These are phyloP conservation scores for Papiliotrema terrestris DNA, from an alignment of 1,284 basidiomycete species.

Conservation along the genomic window DNA sequence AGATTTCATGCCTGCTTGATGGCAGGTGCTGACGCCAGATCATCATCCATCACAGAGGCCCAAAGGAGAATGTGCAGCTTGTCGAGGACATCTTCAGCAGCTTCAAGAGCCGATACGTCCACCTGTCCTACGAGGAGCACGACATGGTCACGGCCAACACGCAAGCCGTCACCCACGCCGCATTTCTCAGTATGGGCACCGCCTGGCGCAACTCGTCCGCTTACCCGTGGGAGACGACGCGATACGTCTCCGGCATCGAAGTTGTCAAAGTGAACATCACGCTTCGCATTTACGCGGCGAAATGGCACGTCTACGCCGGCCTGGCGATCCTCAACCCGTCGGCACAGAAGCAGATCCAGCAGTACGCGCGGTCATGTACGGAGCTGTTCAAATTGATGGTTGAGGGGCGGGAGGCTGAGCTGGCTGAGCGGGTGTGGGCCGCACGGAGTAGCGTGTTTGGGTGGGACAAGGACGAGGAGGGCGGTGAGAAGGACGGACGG, in stretches of 20 bases:
- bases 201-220: conserved; percentile 76
- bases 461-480: conserved; percentile 38
- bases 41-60: conserved; percentile 81
- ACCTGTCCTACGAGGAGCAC: conserved; percentile 92
- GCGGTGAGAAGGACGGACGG: conserved; percentile 38
- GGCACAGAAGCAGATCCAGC: conserved; percentile 84
- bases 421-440: conserved; percentile 70
- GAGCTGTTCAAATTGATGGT: conserved; percentile 97
- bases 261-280: conserved; percentile 98
- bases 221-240: conserved; percentile 91
- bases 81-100: conserved; percentile 81
- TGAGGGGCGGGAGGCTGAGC: conserved; percentile 63
- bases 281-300: conserved; percentile 91
- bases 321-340: conserved; percentile 93
- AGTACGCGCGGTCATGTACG: conserved; percentile 79
- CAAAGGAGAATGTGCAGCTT: conserved; percentile 66
- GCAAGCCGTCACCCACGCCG: conserved; percentile 96
- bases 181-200: conserved; percentile 97
- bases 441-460: conserved; percentile 78
- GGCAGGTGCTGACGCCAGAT: conserved; percentile 59
- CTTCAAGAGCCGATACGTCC: conserved; percentile 83
- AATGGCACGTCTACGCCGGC: conserved; percentile 99
- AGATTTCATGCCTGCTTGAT: too few species aligned
- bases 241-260: conserved; percentile 97
- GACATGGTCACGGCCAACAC: conserved; percentile 96